These are phyloP conservation scores for Pezicula radicicola DNA, from an alignment of 2,329 filamentous ascomycete species.

Conservation along the genomic window DNA sequence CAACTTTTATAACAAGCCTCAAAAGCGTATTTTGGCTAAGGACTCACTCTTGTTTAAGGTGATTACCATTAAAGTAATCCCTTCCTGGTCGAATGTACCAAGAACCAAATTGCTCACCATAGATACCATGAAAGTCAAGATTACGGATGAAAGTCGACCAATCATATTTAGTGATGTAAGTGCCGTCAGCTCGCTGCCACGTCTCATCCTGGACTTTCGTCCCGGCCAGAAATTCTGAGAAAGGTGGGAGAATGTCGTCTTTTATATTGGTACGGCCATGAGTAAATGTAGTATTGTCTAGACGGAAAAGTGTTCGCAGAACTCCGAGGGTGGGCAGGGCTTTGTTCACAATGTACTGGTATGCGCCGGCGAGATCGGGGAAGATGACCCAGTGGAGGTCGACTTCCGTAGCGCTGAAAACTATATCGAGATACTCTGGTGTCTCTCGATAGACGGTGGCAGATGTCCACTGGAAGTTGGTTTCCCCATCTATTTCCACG, in stretches of 20 bases:
- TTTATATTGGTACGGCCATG: constrained; percentile 42
- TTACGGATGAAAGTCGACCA: constrained; percentile 37
- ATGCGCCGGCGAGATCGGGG: constrained; percentile 46
- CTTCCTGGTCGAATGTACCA: constrained; percentile 50
- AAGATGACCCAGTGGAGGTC: constrained; percentile 52
- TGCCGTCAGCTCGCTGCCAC: constrained; percentile 43
- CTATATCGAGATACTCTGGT: constrained; percentile 43
- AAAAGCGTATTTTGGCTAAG: too few relatives aligned
- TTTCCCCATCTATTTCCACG: constrained; percentile 38
- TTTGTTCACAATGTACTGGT: constrained; percentile 52
- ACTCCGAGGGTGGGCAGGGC: constrained; percentile 44
- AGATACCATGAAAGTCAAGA: constrained; percentile 46
- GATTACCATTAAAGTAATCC: constrained; percentile 50
- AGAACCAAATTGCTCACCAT: constrained; percentile 44
- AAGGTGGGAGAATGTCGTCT: constrained; percentile 40
- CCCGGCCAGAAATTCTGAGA: constrained; percentile 37
- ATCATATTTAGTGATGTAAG: constrained; percentile 39
- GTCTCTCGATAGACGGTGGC: constrained; percentile 38
- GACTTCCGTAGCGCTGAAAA: constrained; percentile 42
- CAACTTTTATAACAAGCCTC: too few relatives aligned
- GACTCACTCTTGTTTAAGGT: constrained; percentile 44
- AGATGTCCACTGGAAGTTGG: constrained; percentile 44
- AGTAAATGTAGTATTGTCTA: constrained; percentile 46
- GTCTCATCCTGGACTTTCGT: constrained; percentile 53
- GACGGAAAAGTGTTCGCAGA: constrained; percentile 46